These are phyloP conservation scores for Globomyces sp. DNA, from an alignment of 371 early-diverging fungal genomes.

Conservation along the genomic window DNA sequence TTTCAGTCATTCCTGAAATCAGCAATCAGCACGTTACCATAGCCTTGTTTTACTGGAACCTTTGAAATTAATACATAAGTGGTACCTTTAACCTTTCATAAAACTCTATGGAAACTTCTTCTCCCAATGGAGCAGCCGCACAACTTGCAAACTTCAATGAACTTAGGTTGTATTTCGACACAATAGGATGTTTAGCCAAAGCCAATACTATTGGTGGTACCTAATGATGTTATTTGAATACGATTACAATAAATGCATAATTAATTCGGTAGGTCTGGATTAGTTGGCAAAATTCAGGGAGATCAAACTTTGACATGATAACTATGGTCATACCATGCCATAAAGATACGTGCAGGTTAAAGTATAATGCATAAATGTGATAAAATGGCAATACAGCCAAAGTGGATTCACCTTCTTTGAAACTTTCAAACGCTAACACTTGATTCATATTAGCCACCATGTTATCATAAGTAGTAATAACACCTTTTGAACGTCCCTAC, in stretches of 20 bases:
- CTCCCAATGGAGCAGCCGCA: slow-evolving; percentile 82
- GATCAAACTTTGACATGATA: slow-evolving; percentile 64
- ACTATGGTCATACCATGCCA: slow-evolving; percentile 44
- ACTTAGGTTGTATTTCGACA: slow-evolving; percentile 64
- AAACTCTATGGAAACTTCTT: slow-evolving; percentile 56
- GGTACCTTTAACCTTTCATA: slow-evolving; percentile 52
- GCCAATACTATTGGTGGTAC: slow-evolving; percentile 76
- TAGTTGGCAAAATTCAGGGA: slow-evolving; percentile 41
- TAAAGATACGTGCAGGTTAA: slow-evolving; percentile 14
- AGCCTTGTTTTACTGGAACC: neutral
- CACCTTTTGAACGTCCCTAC: slow-evolving; percentile 61
- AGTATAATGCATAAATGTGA: slow-evolving; percentile 66
- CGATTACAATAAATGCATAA: slow-evolving; percentile 67
- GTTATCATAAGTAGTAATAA: slow-evolving; percentile 77
- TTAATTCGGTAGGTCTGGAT: slow-evolving; percentile 71
- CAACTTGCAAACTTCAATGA: slow-evolving; percentile 66
- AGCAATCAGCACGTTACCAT: neutral
- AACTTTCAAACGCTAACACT: slow-evolving; percentile 24
- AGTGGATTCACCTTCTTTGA: slow-evolving; percentile 16
- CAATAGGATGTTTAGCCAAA: slow-evolving; percentile 45
- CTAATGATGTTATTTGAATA: too few species aligned
- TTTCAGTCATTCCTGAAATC: slow-evolving; percentile 49
- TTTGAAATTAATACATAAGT: slow-evolving; percentile 36
- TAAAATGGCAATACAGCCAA: slow-evolving; percentile 76
- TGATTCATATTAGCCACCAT: slow-evolving; percentile 72